Percentiles rank a stretch among this genome's conserved stretches.
phyloP scores from a whole-genome alignment of 2,329 filamentous ascomycete species.

The Teratosphaeria viscida region DNA sequence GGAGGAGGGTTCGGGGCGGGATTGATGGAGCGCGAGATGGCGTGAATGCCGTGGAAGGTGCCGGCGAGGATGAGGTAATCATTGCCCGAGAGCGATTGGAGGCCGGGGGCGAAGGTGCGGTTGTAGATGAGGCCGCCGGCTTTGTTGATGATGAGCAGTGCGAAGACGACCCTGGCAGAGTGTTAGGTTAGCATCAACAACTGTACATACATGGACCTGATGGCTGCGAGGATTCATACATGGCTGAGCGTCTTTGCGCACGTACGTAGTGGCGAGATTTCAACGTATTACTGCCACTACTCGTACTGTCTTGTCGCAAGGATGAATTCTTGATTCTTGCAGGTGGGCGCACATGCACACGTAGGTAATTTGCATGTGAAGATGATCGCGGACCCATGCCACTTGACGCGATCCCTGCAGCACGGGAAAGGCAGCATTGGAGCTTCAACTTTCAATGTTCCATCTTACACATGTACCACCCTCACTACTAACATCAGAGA shows the following conservation, averaged over 20 bases:
- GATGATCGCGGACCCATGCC: not conserved
- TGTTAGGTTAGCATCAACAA: not conserved
- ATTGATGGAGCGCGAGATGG: constrained; percentile 48
- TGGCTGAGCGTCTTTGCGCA: not conserved
- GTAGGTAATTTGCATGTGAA: not conserved
- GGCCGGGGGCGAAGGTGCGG: constrained; percentile 76
- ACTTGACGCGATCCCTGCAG: not conserved
- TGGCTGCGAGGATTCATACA: not conserved
- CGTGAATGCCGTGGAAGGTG: constrained; percentile 80
- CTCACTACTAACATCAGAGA: not conserved
- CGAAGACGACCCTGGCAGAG: constrained; percentile 70
- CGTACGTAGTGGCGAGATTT: not conserved
- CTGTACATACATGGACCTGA: not conserved
- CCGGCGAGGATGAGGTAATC: constrained; percentile 95
- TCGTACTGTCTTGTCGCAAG: no score
- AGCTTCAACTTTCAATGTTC: not conserved
- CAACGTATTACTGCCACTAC: not conserved
- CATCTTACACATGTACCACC: not conserved
- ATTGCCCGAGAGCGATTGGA: constrained; percentile 85
- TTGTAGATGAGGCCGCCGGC: constrained; percentile 91
- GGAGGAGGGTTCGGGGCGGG: constrained; percentile 22
- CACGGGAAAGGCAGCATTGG: not conserved
- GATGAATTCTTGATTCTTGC: not conserved
- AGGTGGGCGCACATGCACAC: not conserved
- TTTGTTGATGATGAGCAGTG: constrained; percentile 97